Evolutionary conservation across 495 filamentous ascomycete genomes (phyloP), one percentile per base, ranked within the genome.

Genomic region (Penicillium steckii): DNA sequence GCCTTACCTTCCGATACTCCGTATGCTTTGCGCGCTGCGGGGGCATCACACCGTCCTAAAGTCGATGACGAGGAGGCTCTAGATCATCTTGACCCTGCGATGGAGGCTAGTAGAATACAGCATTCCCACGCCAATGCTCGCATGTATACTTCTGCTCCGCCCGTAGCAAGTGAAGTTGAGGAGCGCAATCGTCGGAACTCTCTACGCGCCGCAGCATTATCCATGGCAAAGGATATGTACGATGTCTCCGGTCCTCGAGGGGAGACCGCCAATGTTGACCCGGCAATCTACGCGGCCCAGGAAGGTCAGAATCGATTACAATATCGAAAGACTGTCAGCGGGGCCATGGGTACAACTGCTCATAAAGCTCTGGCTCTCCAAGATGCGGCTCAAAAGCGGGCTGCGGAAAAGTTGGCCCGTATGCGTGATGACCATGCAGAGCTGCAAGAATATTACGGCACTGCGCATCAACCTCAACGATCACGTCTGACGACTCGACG

Each of bases 161-260:
- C 86, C 0, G 82, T 94, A 5, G 73, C 81, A 26, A 70, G 75
- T 6, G 90, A 95, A 60, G 61, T 84, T 0, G 86, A 95, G 29
- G 91, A 95, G 55, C 75, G 84, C 65, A 85, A 81, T 37, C 82
- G 78, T 46, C 75, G 81, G 27, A 85, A 88, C 62, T 83, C 84
- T 5, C 69, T 95, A 1, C 87, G 83, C 52, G 90, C 90, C 17
- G 90, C 91, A 15, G 88, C 91, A 3, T 69, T 95, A 1, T 88
- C 85, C 3, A 95, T 96, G 90, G 90, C 91, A 21, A 89, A 83
- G 66, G 79, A 86, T 51, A 90, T 95, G 86, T 95, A 90, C 67
- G 80, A 69, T 12, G 64, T 81, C 43, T 61, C 83, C 80, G 68
- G 80, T 32, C 70, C 79, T 32, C 84, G 41, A 62, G 75, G 52